These are phyloP conservation scores for Zostera marina DNA, from an alignment of 116 monocot species.

Conservation along the genomic window DNA sequence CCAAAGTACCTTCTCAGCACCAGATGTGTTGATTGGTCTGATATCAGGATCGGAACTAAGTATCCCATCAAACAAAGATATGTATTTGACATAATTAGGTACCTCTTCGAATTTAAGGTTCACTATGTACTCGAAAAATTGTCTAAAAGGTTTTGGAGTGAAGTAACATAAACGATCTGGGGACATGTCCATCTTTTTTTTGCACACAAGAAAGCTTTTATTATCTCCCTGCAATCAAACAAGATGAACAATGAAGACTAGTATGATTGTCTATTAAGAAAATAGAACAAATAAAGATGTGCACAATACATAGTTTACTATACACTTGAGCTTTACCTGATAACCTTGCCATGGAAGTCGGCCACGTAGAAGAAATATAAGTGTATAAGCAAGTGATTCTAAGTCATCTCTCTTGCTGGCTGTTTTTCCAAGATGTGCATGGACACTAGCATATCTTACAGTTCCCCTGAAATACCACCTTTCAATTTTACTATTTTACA, in stretches of 20 bases:
- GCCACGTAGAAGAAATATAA: conserved; percentile 85
- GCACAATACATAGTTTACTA: too few relatives aligned
- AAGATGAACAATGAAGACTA: neutral
- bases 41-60: conserved; percentile 88
- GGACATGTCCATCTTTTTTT: conserved; percentile 96
- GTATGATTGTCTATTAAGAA: neutral
- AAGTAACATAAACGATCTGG: conserved; percentile 68
- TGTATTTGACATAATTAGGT: conserved; percentile 84
- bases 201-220: conserved; percentile 93
- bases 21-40: conserved; percentile 88
- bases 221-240: conserved; percentile 57
- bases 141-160: conserved; percentile 65
- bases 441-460: conserved; percentile 95
- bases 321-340: conserved; percentile 32
- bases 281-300: neutral
- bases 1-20: conserved; percentile 77
- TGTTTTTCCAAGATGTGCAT: conserved; percentile 91
- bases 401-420: conserved; percentile 96
- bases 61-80: conserved; percentile 83
- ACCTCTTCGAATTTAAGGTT: conserved; percentile 96
- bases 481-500: neutral
- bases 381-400: conserved; percentile 97
- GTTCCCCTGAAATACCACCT: conserved; percentile 43
- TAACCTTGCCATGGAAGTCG: conserved; percentile 97
- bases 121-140: conserved; percentile 86